Conservation (phyloP, 164 flowering plant species). For the Vitis vinifera region DNA sequence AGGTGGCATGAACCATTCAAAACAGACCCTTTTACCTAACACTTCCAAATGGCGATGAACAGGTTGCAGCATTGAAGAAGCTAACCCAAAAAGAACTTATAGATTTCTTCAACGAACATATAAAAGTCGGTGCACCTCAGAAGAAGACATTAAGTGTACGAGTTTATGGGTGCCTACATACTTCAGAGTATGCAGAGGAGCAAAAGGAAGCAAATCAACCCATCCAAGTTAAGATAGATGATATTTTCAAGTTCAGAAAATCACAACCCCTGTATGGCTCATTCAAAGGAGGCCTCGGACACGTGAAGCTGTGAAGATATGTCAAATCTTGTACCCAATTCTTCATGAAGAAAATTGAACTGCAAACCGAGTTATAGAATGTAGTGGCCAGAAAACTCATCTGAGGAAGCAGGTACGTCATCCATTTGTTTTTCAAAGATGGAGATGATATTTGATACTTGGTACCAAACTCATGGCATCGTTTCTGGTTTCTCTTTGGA, state of each 20-base stretch:
- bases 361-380: not conserved
- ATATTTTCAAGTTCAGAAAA: conserved; percentile 76
- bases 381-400: not conserved
- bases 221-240: conserved; percentile 43
- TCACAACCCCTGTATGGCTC: conserved; percentile 88
- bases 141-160: conserved; percentile 62
- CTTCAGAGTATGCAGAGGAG: conserved; percentile 48
- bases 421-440: not conserved
- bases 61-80: conserved; percentile 77
- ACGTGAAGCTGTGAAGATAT: too few relatives aligned
- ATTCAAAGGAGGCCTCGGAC: conserved; percentile 63
- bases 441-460: too few relatives aligned
- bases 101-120: conserved; percentile 70
- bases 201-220: conserved; percentile 28
- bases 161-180: conserved; percentile 71
- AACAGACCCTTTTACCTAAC: too few relatives aligned
- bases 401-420: not conserved
- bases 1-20: not conserved
- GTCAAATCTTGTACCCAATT: too few relatives aligned
- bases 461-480: too few relatives aligned
- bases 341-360: too few relatives aligned
- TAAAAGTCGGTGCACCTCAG: conserved; percentile 69
- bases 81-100: conserved; percentile 64
- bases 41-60: conserved; percentile 4
- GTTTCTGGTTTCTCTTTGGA: too few relatives aligned